phyloP scores from a whole-genome alignment of 495 filamentous ascomycete genomes.

The Penicillium coprophilum region DNA sequence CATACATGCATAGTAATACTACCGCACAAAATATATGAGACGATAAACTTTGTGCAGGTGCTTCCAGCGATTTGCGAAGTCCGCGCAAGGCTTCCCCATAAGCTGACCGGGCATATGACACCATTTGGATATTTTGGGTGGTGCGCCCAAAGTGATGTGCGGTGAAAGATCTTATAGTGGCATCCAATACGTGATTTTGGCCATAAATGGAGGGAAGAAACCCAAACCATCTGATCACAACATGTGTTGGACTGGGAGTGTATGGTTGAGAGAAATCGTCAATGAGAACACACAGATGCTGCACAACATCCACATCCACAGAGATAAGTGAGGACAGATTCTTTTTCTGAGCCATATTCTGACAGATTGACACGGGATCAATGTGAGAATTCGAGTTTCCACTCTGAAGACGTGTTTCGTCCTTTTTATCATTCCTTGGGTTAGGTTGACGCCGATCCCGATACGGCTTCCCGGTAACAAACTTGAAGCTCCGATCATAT shows the following conservation, averaged over 20 bases:
- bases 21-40: slow-evolving; percentile 37
- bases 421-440: background rate
- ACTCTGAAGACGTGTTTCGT: background rate
- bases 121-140: slow-evolving; percentile 24
- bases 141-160: slow-evolving; percentile 34
- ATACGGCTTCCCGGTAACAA: slow-evolving; percentile 36
- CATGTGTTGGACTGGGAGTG: slow-evolving; percentile 16
- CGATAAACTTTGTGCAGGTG: slow-evolving; percentile 27
- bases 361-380: background rate
- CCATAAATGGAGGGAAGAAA: slow-evolving; percentile 36
- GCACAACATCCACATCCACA: slow-evolving; percentile 25
- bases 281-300: slow-evolving; percentile 27
- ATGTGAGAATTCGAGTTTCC: background rate
- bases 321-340: slow-evolving; percentile 9
- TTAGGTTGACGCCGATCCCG: slow-evolving; percentile 22
- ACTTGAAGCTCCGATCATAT: slow-evolving; percentile 37
- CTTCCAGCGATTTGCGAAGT: slow-evolving; percentile 27
- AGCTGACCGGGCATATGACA: slow-evolving; percentile 30
- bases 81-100: slow-evolving; percentile 33
- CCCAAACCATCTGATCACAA: slow-evolving; percentile 30
- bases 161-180: slow-evolving; percentile 31
- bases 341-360: slow-evolving; percentile 8
- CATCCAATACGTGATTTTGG: slow-evolving; percentile 29
- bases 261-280: slow-evolving; percentile 28
- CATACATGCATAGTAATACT: slow-evolving; percentile 36